These are phyloP conservation scores for Daldinia decipiens DNA, from an alignment of 495 filamentous ascomycete genomes.

Conservation along the genomic window DNA sequence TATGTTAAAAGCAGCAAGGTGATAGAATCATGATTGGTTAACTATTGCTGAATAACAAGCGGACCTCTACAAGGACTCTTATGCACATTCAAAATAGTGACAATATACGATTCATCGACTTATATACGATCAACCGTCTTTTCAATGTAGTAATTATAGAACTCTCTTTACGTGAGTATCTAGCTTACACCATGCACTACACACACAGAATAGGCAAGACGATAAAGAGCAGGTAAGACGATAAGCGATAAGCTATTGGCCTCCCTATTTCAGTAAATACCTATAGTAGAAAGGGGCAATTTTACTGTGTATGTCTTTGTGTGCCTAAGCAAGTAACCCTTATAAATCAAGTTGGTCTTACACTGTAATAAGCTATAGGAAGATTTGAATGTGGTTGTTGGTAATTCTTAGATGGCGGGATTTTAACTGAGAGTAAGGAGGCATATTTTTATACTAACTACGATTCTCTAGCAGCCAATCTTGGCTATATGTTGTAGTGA, in stretches of 20 bases:
- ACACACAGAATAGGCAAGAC: constrained; percentile 27
- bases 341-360: constrained; percentile 3
- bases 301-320: constrained; percentile 20
- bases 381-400: constrained; percentile 8
- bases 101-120: constrained; percentile 13
- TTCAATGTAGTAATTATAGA: constrained; percentile 4
- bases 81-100: neutral
- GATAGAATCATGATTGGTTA: neutral
- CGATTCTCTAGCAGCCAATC: neutral
- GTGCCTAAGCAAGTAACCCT: constrained; percentile 23
- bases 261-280: constrained; percentile 24
- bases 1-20: constrained; percentile 12
- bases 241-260: constrained; percentile 14
- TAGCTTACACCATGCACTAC: constrained; percentile 9
- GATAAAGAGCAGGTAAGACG: neutral
- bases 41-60: neutral
- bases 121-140: neutral
- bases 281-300: constrained; percentile 2
- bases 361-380: constrained; percentile 15
- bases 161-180: constrained; percentile 12
- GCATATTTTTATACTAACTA: too few species aligned
- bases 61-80: neutral
- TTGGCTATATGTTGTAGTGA: constrained; percentile 6
- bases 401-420: neutral
- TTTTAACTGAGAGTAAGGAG: neutral